Evolutionary conservation across 305 asterid species (phyloP).

Genomic region (Coffea humblotiana): DNA sequence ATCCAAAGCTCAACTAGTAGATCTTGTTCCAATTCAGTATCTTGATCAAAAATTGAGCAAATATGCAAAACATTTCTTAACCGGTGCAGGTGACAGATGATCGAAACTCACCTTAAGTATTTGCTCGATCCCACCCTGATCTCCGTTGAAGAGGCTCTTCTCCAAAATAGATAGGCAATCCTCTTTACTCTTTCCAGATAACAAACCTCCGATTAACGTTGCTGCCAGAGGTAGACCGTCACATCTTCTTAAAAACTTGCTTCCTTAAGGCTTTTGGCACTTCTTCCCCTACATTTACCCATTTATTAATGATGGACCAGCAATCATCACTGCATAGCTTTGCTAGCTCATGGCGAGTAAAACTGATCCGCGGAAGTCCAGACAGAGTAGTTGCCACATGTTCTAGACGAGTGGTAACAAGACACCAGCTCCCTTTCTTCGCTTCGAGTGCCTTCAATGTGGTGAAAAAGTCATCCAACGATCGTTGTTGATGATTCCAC

Average conservation of each 20-base stretch:
- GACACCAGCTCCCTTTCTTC: background rate
- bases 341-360: background rate
- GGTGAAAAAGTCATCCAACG: background rate
- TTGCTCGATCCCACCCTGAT: too few species aligned
- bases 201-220: background rate
- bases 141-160: too few species aligned
- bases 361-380: background rate
- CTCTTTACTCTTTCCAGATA: too few species aligned
- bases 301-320: background rate
- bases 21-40: too few species aligned
- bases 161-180: too few species aligned
- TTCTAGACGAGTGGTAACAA: background rate
- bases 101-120: too few species aligned
- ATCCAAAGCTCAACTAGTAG: too few species aligned
- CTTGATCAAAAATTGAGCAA: too few species aligned
- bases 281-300: background rate
- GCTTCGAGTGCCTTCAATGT: background rate
- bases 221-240: constrained; percentile 5
- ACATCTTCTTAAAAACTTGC: background rate
- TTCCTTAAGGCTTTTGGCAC: background rate
- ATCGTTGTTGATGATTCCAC: constrained; percentile 8
- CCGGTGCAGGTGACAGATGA: too few species aligned
- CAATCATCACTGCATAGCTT: background rate
- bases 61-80: too few species aligned
- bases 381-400: background rate